phyloP scores from a whole-genome alignment of 176 grass and related monocot species.

The Triticum turgidum region DNA sequence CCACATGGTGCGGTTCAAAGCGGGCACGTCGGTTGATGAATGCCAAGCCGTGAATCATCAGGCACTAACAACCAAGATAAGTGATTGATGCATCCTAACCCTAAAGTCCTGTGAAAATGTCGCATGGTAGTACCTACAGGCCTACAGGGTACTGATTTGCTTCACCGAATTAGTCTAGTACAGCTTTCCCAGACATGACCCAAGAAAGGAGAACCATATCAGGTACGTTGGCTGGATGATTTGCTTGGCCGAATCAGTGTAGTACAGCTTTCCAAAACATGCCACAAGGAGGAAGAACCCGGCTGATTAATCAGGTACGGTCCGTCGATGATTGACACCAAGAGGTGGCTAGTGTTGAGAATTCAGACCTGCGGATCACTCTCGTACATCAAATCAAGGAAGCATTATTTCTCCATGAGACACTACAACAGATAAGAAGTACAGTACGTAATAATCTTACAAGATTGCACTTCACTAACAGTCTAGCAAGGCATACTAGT shows the following conservation, averaged over 20 bases:
- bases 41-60: not conserved
- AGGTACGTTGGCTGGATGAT: not conserved
- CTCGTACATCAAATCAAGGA: too few relatives aligned
- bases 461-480: too few relatives aligned
- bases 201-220: not conserved
- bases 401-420: too few relatives aligned
- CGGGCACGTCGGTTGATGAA: not conserved
- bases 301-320: not conserved
- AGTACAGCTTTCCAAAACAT: not conserved
- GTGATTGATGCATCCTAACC: constrained; percentile 24
- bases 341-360: too few relatives aligned
- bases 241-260: constrained; percentile 14
- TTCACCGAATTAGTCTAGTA: constrained; percentile 6
- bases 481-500: too few relatives aligned
- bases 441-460: too few relatives aligned
- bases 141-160: not conserved
- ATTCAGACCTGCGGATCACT: too few relatives aligned
- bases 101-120: constrained; percentile 5
- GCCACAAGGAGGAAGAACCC: not conserved
- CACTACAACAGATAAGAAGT: too few relatives aligned
- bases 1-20: too few relatives aligned
- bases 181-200: not conserved
- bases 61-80: not conserved
- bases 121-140: not conserved
- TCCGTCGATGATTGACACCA: too few relatives aligned